Evolutionary conservation across 176 grass and related monocot species (phyloP), one percentile per base, ranked within the genome.

Genomic region (Rhynchospora pubera): DNA sequence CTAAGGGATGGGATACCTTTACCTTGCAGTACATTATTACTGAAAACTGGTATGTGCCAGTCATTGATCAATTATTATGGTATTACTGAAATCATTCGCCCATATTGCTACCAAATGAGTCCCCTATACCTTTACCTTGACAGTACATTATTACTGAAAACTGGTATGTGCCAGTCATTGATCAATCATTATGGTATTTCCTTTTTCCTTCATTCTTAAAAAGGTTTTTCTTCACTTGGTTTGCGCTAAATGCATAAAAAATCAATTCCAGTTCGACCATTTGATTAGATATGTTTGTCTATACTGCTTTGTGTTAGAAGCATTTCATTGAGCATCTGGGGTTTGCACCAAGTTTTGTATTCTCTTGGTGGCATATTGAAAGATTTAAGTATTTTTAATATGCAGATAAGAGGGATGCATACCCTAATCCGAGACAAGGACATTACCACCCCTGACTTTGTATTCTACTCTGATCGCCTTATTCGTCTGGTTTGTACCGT

Each of bases 401-500:
- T 42, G 68, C 87, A 99, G 96, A 99, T 99, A 84, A 87, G 91
- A 84, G 96, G 96, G 90, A 99, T 99, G 96, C 96, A 99, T 93
- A 99, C 96, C 57, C 90, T 99, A 53, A 99, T 99, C 81, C 90
- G 96, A 85, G 96, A 99, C 26, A 93, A 86, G 86, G 89, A 95
- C 39, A 90, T 99, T 62, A 93, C 96, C 82, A 99, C 92, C 71
- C 89, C 92, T 59, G 96, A 99, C 75, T 99, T 99, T 81, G 96
- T 99, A 3, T 99, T 99, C 59, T 99, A 99, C 86, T 98, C 96
- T 59, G 96, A 98, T 70, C 87, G 96, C 12, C 84, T 98, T 72
- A 98, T 98, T 73, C 89, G 92, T 78, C 90, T 98, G 90, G 96
- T 97, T 89, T 43, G 58, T 62, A 23, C 22, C 50, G 76, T 83